These are phyloP conservation scores for Striga hermonthica DNA, from an alignment of 305 asterid species.

Conservation along the genomic window DNA sequence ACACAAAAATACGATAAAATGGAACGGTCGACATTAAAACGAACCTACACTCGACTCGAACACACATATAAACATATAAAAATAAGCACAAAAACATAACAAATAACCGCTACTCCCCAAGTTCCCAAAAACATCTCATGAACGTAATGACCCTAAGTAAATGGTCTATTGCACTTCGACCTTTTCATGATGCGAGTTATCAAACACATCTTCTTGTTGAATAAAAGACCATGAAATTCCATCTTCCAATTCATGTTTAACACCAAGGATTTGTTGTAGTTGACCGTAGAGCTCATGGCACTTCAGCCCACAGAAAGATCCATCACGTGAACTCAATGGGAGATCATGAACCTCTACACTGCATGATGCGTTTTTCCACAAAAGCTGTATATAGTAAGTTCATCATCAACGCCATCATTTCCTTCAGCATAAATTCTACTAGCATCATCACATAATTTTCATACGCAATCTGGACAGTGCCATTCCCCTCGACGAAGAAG, in stretches of 20 bases:
- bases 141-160: too few relatives aligned
- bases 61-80: too few relatives aligned
- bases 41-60: too few relatives aligned
- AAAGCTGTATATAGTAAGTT: constrained; percentile 58
- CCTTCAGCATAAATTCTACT: constrained; percentile 41
- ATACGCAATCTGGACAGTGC: constrained; percentile 86
- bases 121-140: too few relatives aligned
- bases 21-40: too few relatives aligned
- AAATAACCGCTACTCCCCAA: too few relatives aligned
- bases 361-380: constrained; percentile 78
- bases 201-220: constrained; percentile 59
- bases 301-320: constrained; percentile 61
- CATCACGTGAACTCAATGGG: constrained; percentile 41
- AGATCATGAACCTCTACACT: constrained; percentile 38
- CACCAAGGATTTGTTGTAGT: constrained; percentile 77
- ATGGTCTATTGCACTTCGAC: too few relatives aligned
- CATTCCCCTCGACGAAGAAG: constrained; percentile 89
- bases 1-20: too few relatives aligned
- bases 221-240: constrained; percentile 62
- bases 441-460: constrained; percentile 75
- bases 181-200: constrained; percentile 40
- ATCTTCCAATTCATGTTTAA: constrained; percentile 61
- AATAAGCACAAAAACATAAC: too few relatives aligned
- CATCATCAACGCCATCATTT: constrained; percentile 34
- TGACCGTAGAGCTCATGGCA: constrained; percentile 84